These are phyloP conservation scores for Flueggea neowawraea DNA, from an alignment of 441 rosid genomes.

Conservation along the genomic window DNA sequence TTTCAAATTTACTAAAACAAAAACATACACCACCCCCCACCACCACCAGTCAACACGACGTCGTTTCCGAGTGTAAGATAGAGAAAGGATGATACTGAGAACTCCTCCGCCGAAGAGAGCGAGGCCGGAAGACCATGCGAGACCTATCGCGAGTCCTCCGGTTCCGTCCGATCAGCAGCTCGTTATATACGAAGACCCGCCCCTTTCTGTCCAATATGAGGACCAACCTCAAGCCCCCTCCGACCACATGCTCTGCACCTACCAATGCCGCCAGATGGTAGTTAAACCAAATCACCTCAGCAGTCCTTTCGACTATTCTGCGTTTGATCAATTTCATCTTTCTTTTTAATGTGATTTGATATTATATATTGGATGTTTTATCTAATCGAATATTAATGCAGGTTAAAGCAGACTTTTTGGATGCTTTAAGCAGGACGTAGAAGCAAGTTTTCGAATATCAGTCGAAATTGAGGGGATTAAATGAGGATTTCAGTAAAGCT, in stretches of 20 bases:
- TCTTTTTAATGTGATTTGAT: background rate
- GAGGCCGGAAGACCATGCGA: slow-evolving; percentile 29
- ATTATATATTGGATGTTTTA: background rate
- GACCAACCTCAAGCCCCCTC: slow-evolving; percentile 29
- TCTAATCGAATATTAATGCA: slow-evolving; percentile 17
- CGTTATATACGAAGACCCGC: slow-evolving; percentile 66
- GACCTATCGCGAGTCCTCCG: slow-evolving; percentile 32
- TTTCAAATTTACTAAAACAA: too few species aligned
- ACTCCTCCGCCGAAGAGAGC: slow-evolving; percentile 82
- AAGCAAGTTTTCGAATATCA: slow-evolving; percentile 63
- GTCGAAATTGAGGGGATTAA: slow-evolving; percentile 49
- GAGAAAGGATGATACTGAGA: slow-evolving; percentile 55
- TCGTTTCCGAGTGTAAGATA: too few species aligned
- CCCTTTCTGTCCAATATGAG: slow-evolving; percentile 11
- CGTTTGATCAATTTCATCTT: too few species aligned
- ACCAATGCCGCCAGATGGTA: slow-evolving; percentile 99
- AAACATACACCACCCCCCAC: too few species aligned
- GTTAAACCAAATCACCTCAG: too few species aligned
- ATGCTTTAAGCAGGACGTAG: slow-evolving; percentile 80
- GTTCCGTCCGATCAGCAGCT: slow-evolving; percentile 42
- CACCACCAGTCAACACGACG: background rate
- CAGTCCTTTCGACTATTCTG: too few species aligned
- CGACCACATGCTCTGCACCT: slow-evolving; percentile 84
- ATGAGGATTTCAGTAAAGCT: slow-evolving; percentile 48
- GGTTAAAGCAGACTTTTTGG: slow-evolving; percentile 93